Evolutionary conservation across 169 alveolate genomes (phyloP), one percentile per base, ranked within the genome.

Genomic region (Eimeria necatrix): DNA sequence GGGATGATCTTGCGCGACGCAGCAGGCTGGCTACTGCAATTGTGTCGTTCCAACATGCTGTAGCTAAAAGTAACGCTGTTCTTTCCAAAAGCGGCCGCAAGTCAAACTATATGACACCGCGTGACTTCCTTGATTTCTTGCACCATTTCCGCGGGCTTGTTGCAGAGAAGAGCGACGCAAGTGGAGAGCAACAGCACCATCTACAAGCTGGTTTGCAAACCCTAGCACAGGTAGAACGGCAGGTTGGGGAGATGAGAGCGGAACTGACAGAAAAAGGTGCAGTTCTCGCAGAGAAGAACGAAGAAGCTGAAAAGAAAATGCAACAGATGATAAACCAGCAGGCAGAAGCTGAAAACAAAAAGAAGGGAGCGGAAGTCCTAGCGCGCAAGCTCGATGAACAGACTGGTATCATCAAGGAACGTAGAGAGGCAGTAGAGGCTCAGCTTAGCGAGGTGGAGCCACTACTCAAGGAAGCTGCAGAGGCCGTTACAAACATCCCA

Each of bases 121-220:
- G 99, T 94, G 99, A 99, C 91, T 99, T 98, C 96, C 97, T 99
- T 78, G 99, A 99, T 94, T 99, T 99, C 96, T 98, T 99, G 81
- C 99, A 97, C 95, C 99, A 98, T 96, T 98, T 99, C 95, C 98
- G 97, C 49, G 98, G 81, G 18, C 96, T 98, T 93, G 97, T 98
- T 78, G 97, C 95, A 12, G 99, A 98, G 91, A 98, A 99, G 97
- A 97, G 96, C 88, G 99, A 98, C 26, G 99, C 98, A 86, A 97
- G 98, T 53, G 96, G 98, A 87, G 99, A 98, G 95, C 99, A 99
- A 94, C 98, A 98, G 95, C 97, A 96, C 18, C 96, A 99, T 94
- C 96, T 99, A 56, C 98, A 98, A 89, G 98, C 98, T 49, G 99
- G 99, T 91, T 97, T 99, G 7, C 99, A 99, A 76, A 99, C 99